Evolutionary conservation across 2,329 filamentous ascomycete species (phyloP).

Genomic region (Magnaporthiopsis poae): DNA sequence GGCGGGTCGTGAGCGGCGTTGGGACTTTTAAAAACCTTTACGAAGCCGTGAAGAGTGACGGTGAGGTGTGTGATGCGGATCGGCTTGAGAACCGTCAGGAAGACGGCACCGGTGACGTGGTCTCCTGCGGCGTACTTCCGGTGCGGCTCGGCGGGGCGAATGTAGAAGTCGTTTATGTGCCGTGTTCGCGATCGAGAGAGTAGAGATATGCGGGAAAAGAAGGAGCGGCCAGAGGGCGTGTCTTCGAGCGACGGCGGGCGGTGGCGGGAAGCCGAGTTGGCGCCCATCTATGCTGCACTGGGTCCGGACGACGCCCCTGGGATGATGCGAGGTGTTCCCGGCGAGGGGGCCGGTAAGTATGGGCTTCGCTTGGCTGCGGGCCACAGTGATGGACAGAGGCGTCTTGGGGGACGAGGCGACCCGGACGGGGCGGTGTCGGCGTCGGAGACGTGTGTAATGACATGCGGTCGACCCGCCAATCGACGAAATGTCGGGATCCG

Average conservation of each 20-base stretch:
- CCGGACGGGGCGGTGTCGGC: background rate
- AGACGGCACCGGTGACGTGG: conserved; percentile 60
- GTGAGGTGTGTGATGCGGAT: conserved; percentile 71
- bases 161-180: conserved; percentile 67
- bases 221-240: conserved; percentile 16
- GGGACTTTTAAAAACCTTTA: conserved; percentile 66
- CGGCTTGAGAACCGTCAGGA: conserved; percentile 63
- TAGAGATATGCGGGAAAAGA: conserved; percentile 32
- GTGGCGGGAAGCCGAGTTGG: conserved; percentile 30
- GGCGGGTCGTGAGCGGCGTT: conserved; percentile 38
- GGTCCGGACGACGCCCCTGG: conserved; percentile 6
- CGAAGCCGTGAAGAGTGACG: conserved; percentile 67
- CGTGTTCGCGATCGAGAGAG: conserved; percentile 49
- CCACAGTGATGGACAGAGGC: background rate
- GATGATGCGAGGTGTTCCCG: background rate
- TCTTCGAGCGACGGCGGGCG: conserved; percentile 29
- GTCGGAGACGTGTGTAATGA: background rate
- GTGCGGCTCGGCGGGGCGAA: conserved; percentile 67
- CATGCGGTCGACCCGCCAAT: background rate
- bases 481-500: background rate
- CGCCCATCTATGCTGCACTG: conserved; percentile 33
- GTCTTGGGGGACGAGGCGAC: background rate
- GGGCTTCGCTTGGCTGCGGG: background rate
- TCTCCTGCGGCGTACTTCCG: conserved; percentile 68
- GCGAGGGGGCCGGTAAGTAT: background rate